phyloP scores from a whole-genome alignment of 1,139 yeast species.

The Yamadazyma songkhlaensis region DNA sequence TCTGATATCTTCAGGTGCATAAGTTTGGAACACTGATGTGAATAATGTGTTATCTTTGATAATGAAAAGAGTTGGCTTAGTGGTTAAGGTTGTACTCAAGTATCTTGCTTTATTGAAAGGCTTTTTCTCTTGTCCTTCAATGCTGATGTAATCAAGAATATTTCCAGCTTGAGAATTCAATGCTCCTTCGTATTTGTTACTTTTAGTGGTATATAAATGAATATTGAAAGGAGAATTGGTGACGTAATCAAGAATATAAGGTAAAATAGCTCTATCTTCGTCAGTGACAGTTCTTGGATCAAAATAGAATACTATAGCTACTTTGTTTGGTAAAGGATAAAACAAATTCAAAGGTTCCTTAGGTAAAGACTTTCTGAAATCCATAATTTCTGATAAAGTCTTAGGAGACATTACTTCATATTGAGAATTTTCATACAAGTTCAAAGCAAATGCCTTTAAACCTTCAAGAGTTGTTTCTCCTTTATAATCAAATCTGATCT shows the following conservation, averaged over 20 bases:
- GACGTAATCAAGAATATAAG: constrained; percentile 56
- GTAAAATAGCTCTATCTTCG: constrained; percentile 62
- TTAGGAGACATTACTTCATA: constrained; percentile 38
- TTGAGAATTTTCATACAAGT: constrained; percentile 33
- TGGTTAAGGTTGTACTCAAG: constrained; percentile 51
- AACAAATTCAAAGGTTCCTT: constrained; percentile 29
- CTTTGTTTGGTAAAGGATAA: constrained; percentile 41
- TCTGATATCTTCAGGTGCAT: constrained; percentile 63
- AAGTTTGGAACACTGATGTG: constrained; percentile 54
- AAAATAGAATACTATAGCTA: constrained; percentile 53
- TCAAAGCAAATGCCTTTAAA: constrained; percentile 32
- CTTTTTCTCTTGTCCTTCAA: constrained; percentile 26
- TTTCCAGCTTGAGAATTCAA: constrained; percentile 42
- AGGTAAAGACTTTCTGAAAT: constrained; percentile 32
- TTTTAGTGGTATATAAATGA: constrained; percentile 50
- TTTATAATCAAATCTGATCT: constrained; percentile 33
- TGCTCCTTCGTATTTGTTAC: constrained; percentile 38
- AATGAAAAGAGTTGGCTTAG: constrained; percentile 58
- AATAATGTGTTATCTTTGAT: constrained; percentile 55
- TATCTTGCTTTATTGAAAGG: constrained; percentile 43
- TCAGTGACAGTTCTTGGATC: constrained; percentile 48
- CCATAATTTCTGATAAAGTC: constrained; percentile 41
- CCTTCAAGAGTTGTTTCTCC: constrained; percentile 23
- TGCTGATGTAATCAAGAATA: constrained; percentile 40
- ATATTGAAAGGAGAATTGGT: constrained; percentile 53